These are phyloP conservation scores for Stephania yunnanensis DNA, from an alignment of 164 flowering plant genomes.

Conservation along the genomic window DNA sequence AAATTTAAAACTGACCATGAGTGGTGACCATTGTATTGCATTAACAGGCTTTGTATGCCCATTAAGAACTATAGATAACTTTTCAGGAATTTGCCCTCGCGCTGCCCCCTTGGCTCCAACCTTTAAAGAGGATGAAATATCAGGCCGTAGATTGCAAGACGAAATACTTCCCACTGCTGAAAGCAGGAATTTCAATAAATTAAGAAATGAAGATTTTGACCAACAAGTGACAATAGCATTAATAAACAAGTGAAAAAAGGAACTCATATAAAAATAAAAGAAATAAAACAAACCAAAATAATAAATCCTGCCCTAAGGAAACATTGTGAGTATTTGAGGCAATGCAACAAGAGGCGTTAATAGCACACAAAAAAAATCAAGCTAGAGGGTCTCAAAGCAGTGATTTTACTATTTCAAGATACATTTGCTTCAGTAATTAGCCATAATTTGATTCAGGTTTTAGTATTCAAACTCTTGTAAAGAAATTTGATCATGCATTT, in stretches of 20 bases:
- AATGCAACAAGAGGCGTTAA: too few relatives aligned
- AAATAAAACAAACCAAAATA: not conserved
- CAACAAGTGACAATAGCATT: not conserved
- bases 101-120: conserved; percentile 27
- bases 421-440: too few relatives aligned
- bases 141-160: conserved; percentile 42
- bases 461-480: too few relatives aligned
- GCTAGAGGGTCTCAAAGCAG: too few relatives aligned
- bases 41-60: conserved; percentile 73
- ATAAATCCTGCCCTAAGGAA: not conserved
- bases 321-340: not conserved
- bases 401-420: too few relatives aligned
- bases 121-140: conserved; percentile 43
- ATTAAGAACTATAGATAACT: conserved; percentile 32
- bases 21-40: conserved; percentile 67
- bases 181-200: not conserved
- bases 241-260: not conserved
- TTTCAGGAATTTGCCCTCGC: conserved; percentile 27
- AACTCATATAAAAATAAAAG: not conserved
- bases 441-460: too few relatives aligned
- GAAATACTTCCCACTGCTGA: conserved; percentile 61
- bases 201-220: not conserved
- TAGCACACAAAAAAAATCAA: too few relatives aligned
- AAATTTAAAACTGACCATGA: conserved; percentile 44
- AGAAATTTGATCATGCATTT: too few relatives aligned